A percentile compares a stretch with the other conserved stretches of the same genome.
Evolutionary conservation across 75 land plant species (phyloP).

Genomic region (Pinus albicaulis): DNA sequence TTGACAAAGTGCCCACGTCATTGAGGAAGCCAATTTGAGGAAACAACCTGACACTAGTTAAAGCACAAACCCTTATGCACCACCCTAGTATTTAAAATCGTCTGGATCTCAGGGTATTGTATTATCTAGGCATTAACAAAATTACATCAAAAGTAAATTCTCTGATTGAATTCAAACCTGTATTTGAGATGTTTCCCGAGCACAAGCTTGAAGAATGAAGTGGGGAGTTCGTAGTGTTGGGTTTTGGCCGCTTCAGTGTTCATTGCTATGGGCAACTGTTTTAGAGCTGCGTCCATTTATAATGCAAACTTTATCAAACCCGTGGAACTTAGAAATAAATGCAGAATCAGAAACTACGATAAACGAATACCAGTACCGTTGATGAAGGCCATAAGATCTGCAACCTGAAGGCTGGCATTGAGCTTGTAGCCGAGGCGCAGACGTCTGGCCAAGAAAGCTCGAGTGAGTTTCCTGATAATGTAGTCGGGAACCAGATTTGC

Average conservation of each 20-base stretch:
- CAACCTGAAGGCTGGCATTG: conserved; percentile 53
- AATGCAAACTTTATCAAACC: neutral
- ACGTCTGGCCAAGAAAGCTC: conserved; percentile 66
- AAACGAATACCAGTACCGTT: conserved; percentile 29
- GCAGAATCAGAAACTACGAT: no score
- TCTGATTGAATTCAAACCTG: conserved; percentile 43
- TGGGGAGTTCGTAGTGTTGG: conserved; percentile 93
- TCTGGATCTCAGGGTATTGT: no score
- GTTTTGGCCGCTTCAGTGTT: conserved; percentile 73
- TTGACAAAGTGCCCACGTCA: no score
- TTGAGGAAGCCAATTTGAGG: no score
- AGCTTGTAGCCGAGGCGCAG: conserved; percentile 54
- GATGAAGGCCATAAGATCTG: conserved; percentile 55
- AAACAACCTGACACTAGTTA: no score
- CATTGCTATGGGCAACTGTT: conserved; percentile 90
- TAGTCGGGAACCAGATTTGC: conserved; percentile 80
- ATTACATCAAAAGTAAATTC: no score
- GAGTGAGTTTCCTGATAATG: conserved; percentile 60
- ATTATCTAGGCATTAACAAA: no score
- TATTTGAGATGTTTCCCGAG: conserved; percentile 88
- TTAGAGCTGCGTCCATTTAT: conserved; percentile 41
- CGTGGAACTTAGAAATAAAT: no score
- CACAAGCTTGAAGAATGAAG: conserved; percentile 84
- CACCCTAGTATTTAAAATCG: no score
- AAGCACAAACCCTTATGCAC: no score